Conservation (phyloP, 2,329 filamentous ascomycete species). For the Verticillium nubilum region DNA sequence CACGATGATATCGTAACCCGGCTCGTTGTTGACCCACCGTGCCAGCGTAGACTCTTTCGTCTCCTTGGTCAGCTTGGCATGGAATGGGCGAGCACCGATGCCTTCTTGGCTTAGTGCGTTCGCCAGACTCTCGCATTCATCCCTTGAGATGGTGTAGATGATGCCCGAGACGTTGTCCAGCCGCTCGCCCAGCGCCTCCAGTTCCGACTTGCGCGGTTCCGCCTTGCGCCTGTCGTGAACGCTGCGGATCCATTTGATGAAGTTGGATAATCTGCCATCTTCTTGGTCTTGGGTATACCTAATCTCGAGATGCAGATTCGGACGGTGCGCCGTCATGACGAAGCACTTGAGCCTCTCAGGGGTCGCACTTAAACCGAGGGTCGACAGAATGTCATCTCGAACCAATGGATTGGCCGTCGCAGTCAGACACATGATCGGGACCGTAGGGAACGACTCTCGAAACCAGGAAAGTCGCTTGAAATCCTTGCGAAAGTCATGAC, state of each 20-base stretch:
- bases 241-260: constrained; percentile 69
- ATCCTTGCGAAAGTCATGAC: constrained; percentile 90
- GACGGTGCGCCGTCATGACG: constrained; percentile 75
- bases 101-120: constrained; percentile 60
- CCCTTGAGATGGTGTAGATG: constrained; percentile 71
- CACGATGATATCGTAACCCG: constrained; percentile 85
- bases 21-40: constrained; percentile 66
- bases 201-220: constrained; percentile 52
- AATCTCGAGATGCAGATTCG: constrained; percentile 88
- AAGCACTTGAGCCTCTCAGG: constrained; percentile 64
- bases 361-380: constrained; percentile 59
- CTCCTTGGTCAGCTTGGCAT: constrained; percentile 62
- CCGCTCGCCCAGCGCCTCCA: constrained; percentile 48
- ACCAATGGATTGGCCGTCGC: constrained; percentile 83
- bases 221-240: constrained; percentile 64
- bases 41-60: constrained; percentile 66
- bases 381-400: constrained; percentile 73
- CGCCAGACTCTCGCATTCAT: constrained; percentile 69
- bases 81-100: constrained; percentile 69
- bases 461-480: constrained; percentile 89
- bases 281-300: constrained; percentile 74
- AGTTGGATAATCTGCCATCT: constrained; percentile 66
- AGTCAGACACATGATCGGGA: constrained; percentile 89
- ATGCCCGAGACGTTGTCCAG: constrained; percentile 66
- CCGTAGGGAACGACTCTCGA: constrained; percentile 70